A percentile compares a stretch with the other conserved stretches of the same genome.
Evolutionary conservation across 345 rosid species (phyloP).

Genomic region (Ailanthus altissimus): DNA sequence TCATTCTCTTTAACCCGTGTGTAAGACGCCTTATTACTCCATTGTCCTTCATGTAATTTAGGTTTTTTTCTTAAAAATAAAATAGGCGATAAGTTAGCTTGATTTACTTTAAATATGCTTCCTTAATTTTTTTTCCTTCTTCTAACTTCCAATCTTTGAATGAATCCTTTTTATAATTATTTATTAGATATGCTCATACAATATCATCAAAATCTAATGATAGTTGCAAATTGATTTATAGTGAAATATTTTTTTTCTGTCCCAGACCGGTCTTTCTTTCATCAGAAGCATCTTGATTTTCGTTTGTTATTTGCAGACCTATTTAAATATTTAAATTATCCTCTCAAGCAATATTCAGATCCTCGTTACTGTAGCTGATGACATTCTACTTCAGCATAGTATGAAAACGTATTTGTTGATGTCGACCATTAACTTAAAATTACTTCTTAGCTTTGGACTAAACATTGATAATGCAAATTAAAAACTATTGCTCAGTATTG

Average conservation of each 20-base stretch:
- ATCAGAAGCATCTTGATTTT: neutral
- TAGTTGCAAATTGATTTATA: neutral
- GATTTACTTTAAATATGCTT: neutral
- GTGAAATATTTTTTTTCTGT: neutral
- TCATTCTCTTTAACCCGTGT: neutral
- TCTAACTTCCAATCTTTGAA: conserved; percentile 22
- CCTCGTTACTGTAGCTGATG: neutral
- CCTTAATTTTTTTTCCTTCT: neutral
- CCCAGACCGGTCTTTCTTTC: neutral
- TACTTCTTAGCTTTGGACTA: no score
- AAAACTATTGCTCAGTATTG: no score
- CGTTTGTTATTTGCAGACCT: neutral
- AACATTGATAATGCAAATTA: neutral
- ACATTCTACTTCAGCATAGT: neutral
- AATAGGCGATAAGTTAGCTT: neutral
- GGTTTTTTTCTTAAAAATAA: no score
- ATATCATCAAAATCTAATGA: neutral
- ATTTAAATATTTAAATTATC: neutral
- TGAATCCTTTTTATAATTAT: conserved; percentile 5
- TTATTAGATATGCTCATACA: neutral
- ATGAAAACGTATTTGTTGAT: neutral
- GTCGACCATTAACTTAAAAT: neutral
- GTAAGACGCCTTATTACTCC: no score
- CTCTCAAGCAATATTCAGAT: neutral
- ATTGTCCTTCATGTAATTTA: no score